These are phyloP conservation scores for Globisporangium sylvaticum DNA, from an alignment of 352 stramenopile genomes.

Conservation along the genomic window DNA sequence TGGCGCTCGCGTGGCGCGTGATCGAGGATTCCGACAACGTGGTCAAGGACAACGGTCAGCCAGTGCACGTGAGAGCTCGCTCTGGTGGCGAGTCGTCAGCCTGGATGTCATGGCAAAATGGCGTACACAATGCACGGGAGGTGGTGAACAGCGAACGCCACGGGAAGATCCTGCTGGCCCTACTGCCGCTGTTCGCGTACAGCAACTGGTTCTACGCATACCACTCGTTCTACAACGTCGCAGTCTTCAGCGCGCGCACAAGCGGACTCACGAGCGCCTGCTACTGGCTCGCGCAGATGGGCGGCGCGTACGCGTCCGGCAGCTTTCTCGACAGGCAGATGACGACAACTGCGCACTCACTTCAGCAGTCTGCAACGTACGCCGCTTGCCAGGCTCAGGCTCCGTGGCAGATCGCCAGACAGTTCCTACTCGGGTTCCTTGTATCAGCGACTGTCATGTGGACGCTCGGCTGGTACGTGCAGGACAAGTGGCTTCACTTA, in stretches of 20 bases:
- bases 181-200: slow-evolving; percentile 54
- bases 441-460: slow-evolving; percentile 37
- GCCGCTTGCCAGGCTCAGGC: not conserved
- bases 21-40: slow-evolving; percentile 30
- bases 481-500: slow-evolving; percentile 18
- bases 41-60: slow-evolving; percentile 21
- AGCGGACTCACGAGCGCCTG: slow-evolving; percentile 29
- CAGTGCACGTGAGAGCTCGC: not conserved
- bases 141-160: slow-evolving; percentile 3
- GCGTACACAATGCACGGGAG: not conserved
- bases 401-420: not conserved
- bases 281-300: slow-evolving; percentile 50
- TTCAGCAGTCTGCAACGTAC: not conserved
- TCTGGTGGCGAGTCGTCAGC: not conserved
- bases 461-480: slow-evolving; percentile 25
- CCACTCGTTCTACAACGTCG: slow-evolving; percentile 49
- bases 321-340: slow-evolving; percentile 21
- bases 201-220: slow-evolving; percentile 73
- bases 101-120: not conserved
- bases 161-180: slow-evolving; percentile 14
- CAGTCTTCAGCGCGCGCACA: slow-evolving; percentile 39
- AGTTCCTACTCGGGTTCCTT: slow-evolving; percentile 16
- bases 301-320: slow-evolving; percentile 27
- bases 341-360: not conserved
- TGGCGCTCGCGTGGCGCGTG: slow-evolving; percentile 33